Base-by-base conservation (phyloP, 2,329 filamentous ascomycete genomes). In the Fusarium graminum region DNA sequence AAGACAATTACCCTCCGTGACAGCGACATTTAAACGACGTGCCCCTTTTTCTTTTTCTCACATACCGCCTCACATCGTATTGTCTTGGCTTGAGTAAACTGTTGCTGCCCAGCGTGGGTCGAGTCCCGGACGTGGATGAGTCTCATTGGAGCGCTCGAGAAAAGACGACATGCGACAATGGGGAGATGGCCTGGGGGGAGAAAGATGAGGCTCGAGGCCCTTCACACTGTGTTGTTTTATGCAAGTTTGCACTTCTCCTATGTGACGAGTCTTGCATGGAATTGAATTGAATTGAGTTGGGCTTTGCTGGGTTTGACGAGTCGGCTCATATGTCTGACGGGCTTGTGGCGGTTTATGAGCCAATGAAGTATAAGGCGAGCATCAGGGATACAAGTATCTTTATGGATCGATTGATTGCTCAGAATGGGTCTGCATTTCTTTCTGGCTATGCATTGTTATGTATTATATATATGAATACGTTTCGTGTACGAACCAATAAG, bases 41-140 rank as follows among this genome's bases (percentile, higher is more conserved):
- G 30, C 25, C 39, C 34, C 42, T 29, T 43, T 52, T 36, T 52
- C 22, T 34, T 51, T 51, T 39, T 52, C 38, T 29, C 30, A 41
- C 46, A 68, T 70, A 70, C 66, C 57, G 52, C 58, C 56, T 63
- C 52, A 41, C 40, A 40, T 52, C 53, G 38, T 28, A 39, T 52
- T 46, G 39, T 38, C 52, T 51, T 56, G 47, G 45, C 44, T 58
- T 52, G 43, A 68, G 53, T 68, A 49, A 68, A 67, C 57, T 69
- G 63, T 72, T 69, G 73, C 53, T 75, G 71, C 74, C 72, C 71
- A 69, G 73, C 66, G 52, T 62, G 70, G 61, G 54, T 51, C 43
- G 52, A 43, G 52, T 44, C 43, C 59, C 25, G 65, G 72, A 75
- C 73, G 74, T 75, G 71, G 69, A 70, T 69, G 49, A 43, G 62